A percentile compares a stretch with the other conserved stretches of the same genome.
These are phyloP conservation scores for Aspergillus diversus DNA, from an alignment of 495 filamentous ascomycete species.

Conservation along the genomic window DNA sequence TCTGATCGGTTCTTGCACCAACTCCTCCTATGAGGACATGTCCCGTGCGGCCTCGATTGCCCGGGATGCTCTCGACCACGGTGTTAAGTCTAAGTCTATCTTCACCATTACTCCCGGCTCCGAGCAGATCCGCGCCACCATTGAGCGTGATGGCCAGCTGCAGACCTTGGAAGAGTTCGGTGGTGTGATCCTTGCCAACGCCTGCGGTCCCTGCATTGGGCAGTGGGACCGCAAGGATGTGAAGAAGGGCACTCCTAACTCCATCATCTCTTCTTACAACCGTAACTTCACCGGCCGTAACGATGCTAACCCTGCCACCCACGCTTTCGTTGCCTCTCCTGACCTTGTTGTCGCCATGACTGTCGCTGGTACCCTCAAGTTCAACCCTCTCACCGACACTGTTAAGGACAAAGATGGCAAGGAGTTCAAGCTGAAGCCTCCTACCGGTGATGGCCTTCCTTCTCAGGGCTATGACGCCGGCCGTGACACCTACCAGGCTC, in stretches of 20 bases:
- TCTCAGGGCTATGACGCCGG: conserved; percentile 86
- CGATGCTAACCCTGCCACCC: conserved; percentile 97
- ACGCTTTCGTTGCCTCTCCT: conserved; percentile 98
- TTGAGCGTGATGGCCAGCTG: conserved; percentile 92
- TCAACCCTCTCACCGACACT: conserved; percentile 94
- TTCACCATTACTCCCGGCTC: conserved; percentile 97
- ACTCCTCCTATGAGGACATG: conserved; percentile 99
- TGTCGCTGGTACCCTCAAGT: conserved; percentile 87
- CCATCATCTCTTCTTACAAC: conserved; percentile 95
- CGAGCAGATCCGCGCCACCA: conserved; percentile 97
- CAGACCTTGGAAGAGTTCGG: conserved; percentile 97
- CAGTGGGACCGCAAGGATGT: conserved; percentile 97
- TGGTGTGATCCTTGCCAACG: conserved; percentile 94
- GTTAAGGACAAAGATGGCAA: conserved; percentile 98
- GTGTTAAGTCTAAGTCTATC: conserved; percentile 88
- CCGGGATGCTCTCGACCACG: conserved; percentile 90
- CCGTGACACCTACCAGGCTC: conserved; percentile 95
- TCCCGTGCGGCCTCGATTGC: conserved; percentile 93
- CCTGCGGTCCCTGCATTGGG: conserved; percentile 80
- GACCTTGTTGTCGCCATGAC: conserved; percentile 93
- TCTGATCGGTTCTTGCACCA: conserved; percentile 93
- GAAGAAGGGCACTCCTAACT: conserved; percentile 96
- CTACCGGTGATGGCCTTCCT: conserved; percentile 83
- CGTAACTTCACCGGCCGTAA: conserved; percentile 99
- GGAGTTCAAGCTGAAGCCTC: conserved; percentile 82